These are phyloP conservation scores for Penicillium taxi DNA, from an alignment of 495 filamentous ascomycete genomes.

Conservation along the genomic window DNA sequence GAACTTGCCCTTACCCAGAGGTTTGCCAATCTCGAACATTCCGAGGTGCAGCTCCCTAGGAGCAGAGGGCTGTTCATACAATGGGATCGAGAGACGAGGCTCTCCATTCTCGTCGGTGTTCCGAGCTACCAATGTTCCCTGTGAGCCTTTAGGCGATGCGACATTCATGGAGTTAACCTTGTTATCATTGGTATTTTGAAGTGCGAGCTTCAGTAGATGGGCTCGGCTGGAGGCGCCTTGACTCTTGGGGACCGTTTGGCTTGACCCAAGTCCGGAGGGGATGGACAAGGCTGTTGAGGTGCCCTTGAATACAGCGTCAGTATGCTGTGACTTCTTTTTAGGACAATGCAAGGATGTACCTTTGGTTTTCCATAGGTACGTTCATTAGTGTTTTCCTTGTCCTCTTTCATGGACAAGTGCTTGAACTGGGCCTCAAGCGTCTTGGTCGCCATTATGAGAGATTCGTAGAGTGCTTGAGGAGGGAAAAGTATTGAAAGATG, in stretches of 20 bases:
- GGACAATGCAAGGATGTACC: slow-evolving; percentile 35
- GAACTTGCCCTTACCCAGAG: slow-evolving; percentile 95
- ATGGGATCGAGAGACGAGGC: slow-evolving; percentile 44
- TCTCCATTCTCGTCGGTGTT: slow-evolving; percentile 49
- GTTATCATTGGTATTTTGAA: slow-evolving; percentile 61
- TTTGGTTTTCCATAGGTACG: slow-evolving; percentile 58
- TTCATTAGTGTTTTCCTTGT: slow-evolving; percentile 52
- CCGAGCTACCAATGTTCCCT: slow-evolving; percentile 34
- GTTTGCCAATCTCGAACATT: slow-evolving; percentile 98
- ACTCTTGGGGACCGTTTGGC: no score
- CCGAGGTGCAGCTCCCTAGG: slow-evolving; percentile 83
- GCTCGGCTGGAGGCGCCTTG: slow-evolving; percentile 55
- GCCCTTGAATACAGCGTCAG: slow-evolving; percentile 27
- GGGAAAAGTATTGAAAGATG: no score
- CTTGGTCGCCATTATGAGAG: slow-evolving; percentile 45
- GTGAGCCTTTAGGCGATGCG: slow-evolving; percentile 27
- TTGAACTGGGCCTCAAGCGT: slow-evolving; percentile 73
- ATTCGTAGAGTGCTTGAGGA: no score
- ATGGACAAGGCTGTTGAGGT: slow-evolving; percentile 44
- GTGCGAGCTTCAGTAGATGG: slow-evolving; percentile 71
- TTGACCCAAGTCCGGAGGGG: slow-evolving; percentile 45
- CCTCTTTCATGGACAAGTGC: slow-evolving; percentile 73
- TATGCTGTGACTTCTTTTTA: slow-evolving; percentile 1
- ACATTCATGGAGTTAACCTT: slow-evolving; percentile 43
- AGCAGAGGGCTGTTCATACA: slow-evolving; percentile 51